These are phyloP conservation scores for Trichophyton benhamiae DNA, from an alignment of 2,329 filamentous ascomycete species.

Conservation along the genomic window DNA sequence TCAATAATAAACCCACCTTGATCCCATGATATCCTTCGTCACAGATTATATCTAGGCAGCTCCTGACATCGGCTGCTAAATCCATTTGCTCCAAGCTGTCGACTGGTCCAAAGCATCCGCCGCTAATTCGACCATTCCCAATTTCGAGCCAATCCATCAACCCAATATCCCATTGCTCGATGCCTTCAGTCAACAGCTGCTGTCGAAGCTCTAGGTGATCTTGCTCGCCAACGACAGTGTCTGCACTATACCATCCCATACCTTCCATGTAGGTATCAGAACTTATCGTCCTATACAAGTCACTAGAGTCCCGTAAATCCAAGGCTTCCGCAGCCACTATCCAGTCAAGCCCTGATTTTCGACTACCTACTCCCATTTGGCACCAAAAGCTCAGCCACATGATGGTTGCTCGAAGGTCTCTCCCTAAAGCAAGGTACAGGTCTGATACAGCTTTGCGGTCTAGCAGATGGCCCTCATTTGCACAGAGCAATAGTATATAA, in stretches of 20 bases:
- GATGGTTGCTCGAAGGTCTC: slow-evolving; percentile 69
- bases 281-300: slow-evolving; percentile 60
- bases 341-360: slow-evolving; percentile 82
- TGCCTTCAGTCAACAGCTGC: slow-evolving; percentile 52
- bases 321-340: slow-evolving; percentile 70
- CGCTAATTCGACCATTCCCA: slow-evolving; percentile 2
- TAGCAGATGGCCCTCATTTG: slow-evolving; percentile 77
- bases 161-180: slow-evolving; percentile 57
- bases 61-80: slow-evolving; percentile 25
- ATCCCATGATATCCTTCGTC: slow-evolving; percentile 18
- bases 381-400: slow-evolving; percentile 92
- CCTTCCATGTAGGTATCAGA: slow-evolving; percentile 61
- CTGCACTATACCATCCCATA: slow-evolving; percentile 64
- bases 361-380: slow-evolving; percentile 83
- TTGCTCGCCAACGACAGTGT: slow-evolving; percentile 36
- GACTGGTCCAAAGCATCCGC: slow-evolving; percentile 15
- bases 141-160: slow-evolving; percentile 44
- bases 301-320: slow-evolving; percentile 46
- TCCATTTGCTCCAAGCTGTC: slow-evolving; percentile 20
- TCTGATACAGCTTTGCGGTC: slow-evolving; percentile 52
- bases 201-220: slow-evolving; percentile 41
- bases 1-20: slow-evolving; percentile 18
- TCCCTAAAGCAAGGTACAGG: slow-evolving; percentile 56
- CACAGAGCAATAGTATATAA: slow-evolving; percentile 68
- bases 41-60: slow-evolving; percentile 27